phyloP scores from a whole-genome alignment of 345 rosid genomes.

The Syzygium jambos region DNA sequence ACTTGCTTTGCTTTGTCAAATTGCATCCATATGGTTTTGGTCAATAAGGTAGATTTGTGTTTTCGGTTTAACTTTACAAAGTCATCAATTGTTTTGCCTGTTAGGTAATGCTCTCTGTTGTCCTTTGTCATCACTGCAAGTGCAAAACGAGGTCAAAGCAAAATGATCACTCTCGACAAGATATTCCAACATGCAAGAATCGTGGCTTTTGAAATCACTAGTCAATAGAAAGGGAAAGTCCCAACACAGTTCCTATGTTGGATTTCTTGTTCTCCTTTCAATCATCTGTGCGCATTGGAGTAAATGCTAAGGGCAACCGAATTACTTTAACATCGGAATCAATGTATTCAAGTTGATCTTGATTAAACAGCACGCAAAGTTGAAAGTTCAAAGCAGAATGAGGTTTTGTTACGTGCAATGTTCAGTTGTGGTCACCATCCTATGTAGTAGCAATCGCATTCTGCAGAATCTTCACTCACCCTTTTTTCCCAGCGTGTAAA shows the following conservation, averaged over 20 bases:
- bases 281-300: background rate
- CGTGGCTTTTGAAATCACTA: background rate
- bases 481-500: background rate
- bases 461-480: background rate
- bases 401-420: background rate
- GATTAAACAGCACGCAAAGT: background rate
- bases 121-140: background rate
- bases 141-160: background rate
- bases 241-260: background rate
- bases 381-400: background rate
- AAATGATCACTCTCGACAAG: background rate
- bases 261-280: background rate
- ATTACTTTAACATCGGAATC: background rate
- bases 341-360: background rate
- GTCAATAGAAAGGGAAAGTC: background rate
- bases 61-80: background rate
- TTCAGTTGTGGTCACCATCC: background rate
- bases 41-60: background rate
- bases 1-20: background rate
- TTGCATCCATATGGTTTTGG: background rate
- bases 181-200: background rate
- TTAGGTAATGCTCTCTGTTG: background rate
- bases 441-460: background rate
- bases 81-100: background rate
- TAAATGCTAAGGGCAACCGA: background rate